Evolutionary conservation across 257 asterid genomes (phyloP), one percentile per base, ranked within the genome.

Genomic region (Petunia axillaris): DNA sequence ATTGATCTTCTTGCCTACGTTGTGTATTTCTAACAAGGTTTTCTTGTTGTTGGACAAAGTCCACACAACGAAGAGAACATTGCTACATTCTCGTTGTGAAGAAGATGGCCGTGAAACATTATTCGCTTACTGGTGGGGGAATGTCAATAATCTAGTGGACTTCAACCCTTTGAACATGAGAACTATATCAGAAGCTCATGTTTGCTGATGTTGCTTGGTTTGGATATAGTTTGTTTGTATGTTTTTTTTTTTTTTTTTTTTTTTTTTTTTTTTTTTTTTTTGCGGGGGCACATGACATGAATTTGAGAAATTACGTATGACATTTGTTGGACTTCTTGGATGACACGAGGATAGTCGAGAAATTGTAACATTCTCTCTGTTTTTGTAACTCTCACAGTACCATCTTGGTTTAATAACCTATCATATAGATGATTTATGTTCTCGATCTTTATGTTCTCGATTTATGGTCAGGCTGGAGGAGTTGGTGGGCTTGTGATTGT

Each of bases 401-500:
- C 25, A 25, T 25, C 25, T 25, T 25, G 25, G 25, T 25, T 25
- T 25, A 25, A 25, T 25, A 25, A 25, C 25, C 25, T 25, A 25
- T 25, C 25, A 25, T 25, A 25, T 25, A 25, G 0, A 25, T 25
- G 25, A 25, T 25, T 25, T 25, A 25, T 25, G 25, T 25, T 25
- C 25, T 25, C 25, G 25, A 25, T 25, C n/a, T 25, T 25, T 25
- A 25, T 25, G 25, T 25, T 25, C 25, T 25, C 25, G 25, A 25
- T 25, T 25, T 25, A 25, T 10, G 98, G 98, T 1, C 91, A 90
- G 52, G 98, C 97, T 35, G 98, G 98, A 55, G 99, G 99, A 71
- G 87, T 85, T 1, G 99, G 99, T 6, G 99, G 98, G 75, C 98
- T 95, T 60, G 98, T 95, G 64, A 81, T 93, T 52, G 99, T 95